These are phyloP conservation scores for Fusarium pseudonygamai DNA, from an alignment of 2,329 filamentous ascomycete genomes.

Conservation along the genomic window DNA sequence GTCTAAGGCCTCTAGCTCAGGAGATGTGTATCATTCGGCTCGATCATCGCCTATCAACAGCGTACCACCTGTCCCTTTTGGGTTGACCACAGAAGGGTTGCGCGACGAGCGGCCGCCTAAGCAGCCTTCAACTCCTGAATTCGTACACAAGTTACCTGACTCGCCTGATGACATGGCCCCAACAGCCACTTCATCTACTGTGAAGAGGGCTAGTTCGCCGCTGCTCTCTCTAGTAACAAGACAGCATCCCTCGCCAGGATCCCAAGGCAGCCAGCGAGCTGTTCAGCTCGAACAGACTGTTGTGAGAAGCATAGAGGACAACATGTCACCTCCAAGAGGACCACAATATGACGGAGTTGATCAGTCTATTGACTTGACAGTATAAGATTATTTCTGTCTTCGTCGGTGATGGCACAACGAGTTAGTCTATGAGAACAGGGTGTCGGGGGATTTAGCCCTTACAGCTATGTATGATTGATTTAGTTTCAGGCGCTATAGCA, in stretches of 20 bases:
- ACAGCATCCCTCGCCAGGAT: background rate
- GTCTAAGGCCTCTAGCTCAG: conserved; percentile 28
- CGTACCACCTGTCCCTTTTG: conserved; percentile 12
- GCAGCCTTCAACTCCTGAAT: conserved; percentile 8
- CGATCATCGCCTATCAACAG: conserved; percentile 31
- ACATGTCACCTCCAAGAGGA: conserved; percentile 5
- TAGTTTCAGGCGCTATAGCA: background rate
- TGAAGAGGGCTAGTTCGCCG: conserved; percentile 21
- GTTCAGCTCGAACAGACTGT: conserved; percentile 10
- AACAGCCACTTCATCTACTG: conserved; percentile 11
- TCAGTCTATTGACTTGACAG: conserved; percentile 33
- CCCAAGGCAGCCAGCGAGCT: background rate
- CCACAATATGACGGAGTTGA: conserved; percentile 49
- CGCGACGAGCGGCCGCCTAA: background rate
- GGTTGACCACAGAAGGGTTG: conserved; percentile 15
- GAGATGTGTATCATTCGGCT: conserved; percentile 36
- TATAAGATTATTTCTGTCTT: background rate
- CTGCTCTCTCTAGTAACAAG: conserved; percentile 4
- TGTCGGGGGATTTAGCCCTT: background rate
- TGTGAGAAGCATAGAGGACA: conserved; percentile 35
- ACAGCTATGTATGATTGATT: background rate
- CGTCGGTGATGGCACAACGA: background rate
- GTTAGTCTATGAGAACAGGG: background rate
- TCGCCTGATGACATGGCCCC: conserved; percentile 10
- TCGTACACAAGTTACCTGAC: conserved; percentile 27